phyloP scores from a whole-genome alignment of 192 early-diverging fungal species.

The Cladochytrium replicatum region DNA sequence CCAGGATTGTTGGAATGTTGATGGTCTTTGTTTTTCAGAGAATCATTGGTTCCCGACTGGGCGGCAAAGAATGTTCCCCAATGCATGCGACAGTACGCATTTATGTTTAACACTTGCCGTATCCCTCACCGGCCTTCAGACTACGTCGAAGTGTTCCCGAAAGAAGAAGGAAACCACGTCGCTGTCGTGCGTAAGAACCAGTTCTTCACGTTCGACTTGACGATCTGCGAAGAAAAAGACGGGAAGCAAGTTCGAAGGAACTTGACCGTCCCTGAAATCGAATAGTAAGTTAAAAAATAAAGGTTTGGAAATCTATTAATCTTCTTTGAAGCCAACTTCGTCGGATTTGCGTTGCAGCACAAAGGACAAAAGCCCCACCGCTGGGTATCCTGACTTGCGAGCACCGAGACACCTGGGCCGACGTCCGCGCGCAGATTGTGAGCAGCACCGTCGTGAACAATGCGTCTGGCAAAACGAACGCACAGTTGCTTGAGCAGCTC shows the following conservation, averaged over 20 bases:
- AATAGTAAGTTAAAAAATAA: slow-evolving; percentile 26
- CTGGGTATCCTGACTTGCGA: slow-evolving; percentile 69
- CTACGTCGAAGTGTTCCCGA: neutral
- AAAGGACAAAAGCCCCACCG: slow-evolving; percentile 51
- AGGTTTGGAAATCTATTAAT: slow-evolving; percentile 15
- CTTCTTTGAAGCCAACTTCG: slow-evolving; percentile 39
- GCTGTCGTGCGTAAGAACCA: slow-evolving; percentile 69
- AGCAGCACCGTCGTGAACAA: slow-evolving; percentile 45
- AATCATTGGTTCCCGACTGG: slow-evolving; percentile 69
- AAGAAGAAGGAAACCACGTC: slow-evolving; percentile 35
- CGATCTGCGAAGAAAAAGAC: slow-evolving; percentile 6
- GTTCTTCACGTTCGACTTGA: slow-evolving; percentile 60
- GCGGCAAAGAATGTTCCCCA: neutral
- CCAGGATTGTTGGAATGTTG: too few relatives aligned
- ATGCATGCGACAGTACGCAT: slow-evolving; percentile 5
- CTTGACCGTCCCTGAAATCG: slow-evolving; percentile 63
- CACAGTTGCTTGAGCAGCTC: slow-evolving; percentile 51
- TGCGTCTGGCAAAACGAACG: slow-evolving; percentile 33
- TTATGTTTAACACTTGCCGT: slow-evolving; percentile 9
- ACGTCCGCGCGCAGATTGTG: slow-evolving; percentile 34
- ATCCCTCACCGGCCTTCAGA: neutral
- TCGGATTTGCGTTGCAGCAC: slow-evolving; percentile 44
- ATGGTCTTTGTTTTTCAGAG: too few relatives aligned
- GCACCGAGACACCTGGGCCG: slow-evolving; percentile 72
- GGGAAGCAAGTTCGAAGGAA: slow-evolving; percentile 38